Base-by-base conservation (phyloP, 2,329 filamentous ascomycete genomes). In the Talaromyces pinophilus region DNA sequence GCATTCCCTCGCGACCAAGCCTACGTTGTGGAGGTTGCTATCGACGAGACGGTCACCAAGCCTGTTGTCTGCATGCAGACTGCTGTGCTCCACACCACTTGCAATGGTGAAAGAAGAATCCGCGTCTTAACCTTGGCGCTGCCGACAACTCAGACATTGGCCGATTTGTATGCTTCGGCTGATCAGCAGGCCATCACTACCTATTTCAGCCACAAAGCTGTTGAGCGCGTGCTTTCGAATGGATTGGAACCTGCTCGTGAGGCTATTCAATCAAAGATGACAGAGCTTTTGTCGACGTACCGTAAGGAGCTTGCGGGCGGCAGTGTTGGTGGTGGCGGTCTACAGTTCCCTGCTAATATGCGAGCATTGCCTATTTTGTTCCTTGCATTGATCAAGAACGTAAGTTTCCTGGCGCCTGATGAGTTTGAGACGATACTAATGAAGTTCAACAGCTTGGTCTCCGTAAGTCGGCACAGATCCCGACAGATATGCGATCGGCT, bases 21-120 rank as follows among this genome's bases (percentile, higher is more conserved):
- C 69, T 98, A 98, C 76, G 95, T 98, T 52, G 94, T 99, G 22
- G 95, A 99, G 79, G 96, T 99, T 64, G 93, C 95, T 15, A 98
- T 99, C 71, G 95, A 99, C 73, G 95, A 99, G 82, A 95, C 88
- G 42, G 84, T 99, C 68, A 92, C 90, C 57, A 97, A 96, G 83
- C 92, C 92, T 54, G 90, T 96, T 69, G 90, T 97, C 55, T 98
- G 93, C 79, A 84, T 97, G 82, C 93, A 99, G 80, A 90, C 93
- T 15, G 95, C 95, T 62, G 94, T 99, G 10, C 86, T 99, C 38
- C 95, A 99, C 79, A 99, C 95, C 1, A 99, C 93, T 1, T 97
- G 94, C 83, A 98, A 98, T 74, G 95, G 95, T 62, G 95, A 99
- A 82, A 88, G 95, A 73, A 88, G 95, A 65, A 99, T 99, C 72